Evolutionary conservation across 208 protist species (phyloP).

Genomic region (Balamuthia mandrillaris): DNA sequence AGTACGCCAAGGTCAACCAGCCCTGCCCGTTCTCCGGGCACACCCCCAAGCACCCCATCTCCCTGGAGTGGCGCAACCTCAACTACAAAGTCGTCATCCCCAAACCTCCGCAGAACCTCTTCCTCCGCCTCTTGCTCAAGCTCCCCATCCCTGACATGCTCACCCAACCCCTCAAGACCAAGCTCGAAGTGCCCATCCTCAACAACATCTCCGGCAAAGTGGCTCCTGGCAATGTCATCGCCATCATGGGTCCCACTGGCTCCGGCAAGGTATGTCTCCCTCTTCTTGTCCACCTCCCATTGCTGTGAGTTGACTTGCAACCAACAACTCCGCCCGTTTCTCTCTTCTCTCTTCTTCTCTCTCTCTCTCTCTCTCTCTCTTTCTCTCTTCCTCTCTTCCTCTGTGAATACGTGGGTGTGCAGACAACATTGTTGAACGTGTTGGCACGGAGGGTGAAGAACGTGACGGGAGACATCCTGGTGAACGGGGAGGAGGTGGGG

Average conservation of each 20-base stretch:
- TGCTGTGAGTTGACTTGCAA: neutral
- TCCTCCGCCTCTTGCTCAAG: conserved; percentile 10
- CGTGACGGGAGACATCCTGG: conserved; percentile 42
- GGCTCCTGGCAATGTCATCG: conserved; percentile 24
- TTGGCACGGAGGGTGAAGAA: conserved; percentile 35
- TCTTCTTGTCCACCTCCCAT: no score
- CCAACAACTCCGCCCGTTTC: neutral
- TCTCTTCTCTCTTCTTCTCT: neutral
- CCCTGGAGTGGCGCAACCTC: conserved; percentile 35
- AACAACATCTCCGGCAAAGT: conserved; percentile 41
- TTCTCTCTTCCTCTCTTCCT: neutral
- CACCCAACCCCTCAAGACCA: conserved; percentile 8
- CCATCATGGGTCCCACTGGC: conserved; percentile 52
- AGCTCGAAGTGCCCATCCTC: conserved; percentile 32
- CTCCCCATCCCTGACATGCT: conserved; percentile 10
- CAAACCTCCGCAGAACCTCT: neutral
- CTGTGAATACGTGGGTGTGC: neutral
- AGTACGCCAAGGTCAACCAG: conserved; percentile 38
- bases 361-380: neutral
- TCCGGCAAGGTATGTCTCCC: conserved; percentile 3
- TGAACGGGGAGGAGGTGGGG: conserved; percentile 15
- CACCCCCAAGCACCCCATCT: conserved; percentile 14
- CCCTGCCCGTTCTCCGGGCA: conserved; percentile 2
- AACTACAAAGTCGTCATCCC: conserved; percentile 33
- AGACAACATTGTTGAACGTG: conserved; percentile 54